Percentiles rank a stretch among this genome's conserved stretches.
Evolutionary conservation across 306 rosid species (phyloP).

Genomic region (Sindora glabra): DNA sequence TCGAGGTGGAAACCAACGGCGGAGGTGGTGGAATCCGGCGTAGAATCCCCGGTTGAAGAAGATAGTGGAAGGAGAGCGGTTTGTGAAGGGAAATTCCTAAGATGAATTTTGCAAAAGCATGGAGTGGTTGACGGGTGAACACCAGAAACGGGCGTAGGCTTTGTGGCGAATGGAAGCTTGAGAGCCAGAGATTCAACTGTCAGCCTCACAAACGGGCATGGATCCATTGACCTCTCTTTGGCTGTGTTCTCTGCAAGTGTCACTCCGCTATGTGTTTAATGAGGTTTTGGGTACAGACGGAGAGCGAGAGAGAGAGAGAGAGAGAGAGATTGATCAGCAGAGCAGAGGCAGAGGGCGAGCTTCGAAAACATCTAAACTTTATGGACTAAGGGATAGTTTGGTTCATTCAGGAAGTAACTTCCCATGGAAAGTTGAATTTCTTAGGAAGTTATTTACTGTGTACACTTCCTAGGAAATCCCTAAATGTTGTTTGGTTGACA

Average conservation of each 20-base stretch:
- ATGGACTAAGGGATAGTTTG: too few relatives aligned
- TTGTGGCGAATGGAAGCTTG: slow-evolving; percentile 51
- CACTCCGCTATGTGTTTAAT: background rate
- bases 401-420: too few relatives aligned
- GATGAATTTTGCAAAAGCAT: slow-evolving; percentile 61
- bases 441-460: too few relatives aligned
- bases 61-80: slow-evolving; percentile 63
- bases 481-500: too few relatives aligned
- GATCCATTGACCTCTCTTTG: slow-evolving; percentile 49
- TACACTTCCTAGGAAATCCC: too few relatives aligned
- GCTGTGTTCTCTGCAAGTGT: background rate
- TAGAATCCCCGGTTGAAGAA: slow-evolving; percentile 19
- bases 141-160: slow-evolving; percentile 38
- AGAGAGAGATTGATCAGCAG: background rate
- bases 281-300: background rate
- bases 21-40: slow-evolving; percentile 40
- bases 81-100: slow-evolving; percentile 48
- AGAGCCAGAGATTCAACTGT: slow-evolving; percentile 59
- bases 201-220: slow-evolving; percentile 71
- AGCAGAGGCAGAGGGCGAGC: background rate
- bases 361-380: slow-evolving; percentile 14
- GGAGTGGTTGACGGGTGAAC: slow-evolving; percentile 85
- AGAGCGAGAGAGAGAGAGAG: background rate
- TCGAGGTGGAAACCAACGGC: slow-evolving; percentile 60
- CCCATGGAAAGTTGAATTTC: too few relatives aligned